Evolutionary conservation across 2,329 filamentous ascomycete genomes (phyloP), one percentile per base, ranked within the genome.

Genomic region (Pseudogymnoascus sp.): DNA sequence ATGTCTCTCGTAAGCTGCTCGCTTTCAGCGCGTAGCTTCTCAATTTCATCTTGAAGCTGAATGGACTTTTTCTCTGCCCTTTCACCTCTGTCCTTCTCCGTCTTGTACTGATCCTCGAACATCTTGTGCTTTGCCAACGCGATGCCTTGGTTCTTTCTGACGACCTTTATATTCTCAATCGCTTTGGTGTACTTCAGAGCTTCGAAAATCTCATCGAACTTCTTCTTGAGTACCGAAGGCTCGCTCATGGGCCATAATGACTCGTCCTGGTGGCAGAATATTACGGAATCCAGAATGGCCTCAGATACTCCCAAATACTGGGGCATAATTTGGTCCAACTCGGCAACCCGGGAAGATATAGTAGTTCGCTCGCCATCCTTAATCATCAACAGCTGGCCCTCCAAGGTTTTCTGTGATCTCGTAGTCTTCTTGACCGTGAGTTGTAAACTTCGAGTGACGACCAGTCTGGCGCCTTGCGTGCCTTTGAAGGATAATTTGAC

Each of bases 241-340:
- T 96, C 91, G 72, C 91, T 95, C 82, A 99, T 87, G 0, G 94
- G 94, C 94, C 94, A 99, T 28, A 97, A 77, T 25, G 93, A 97
- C 69, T 99, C 94, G 73, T 99, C 94, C 73, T 99, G 94, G 72
- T 99, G 94, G 74, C 94, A 99, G 77, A 99, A 99, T 69, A 99
- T 97, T 73, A 99, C 94, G 64, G 89, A 89, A 68, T 97, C 92
- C 25, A 99, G 82, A 63, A 99, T 87, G 11, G 94, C 92, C 63
- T 88, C 87, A 1, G 92, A 94, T 3, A 97, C 94, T 38, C 94
- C 94, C 0, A 99, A 82, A 67, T 91, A 89, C 68, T 90, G 84
- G 0, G 93, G 92, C 73, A 99, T 88, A 68, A 93, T 84, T 67
- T 87, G 82, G 73, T 97, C 90, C 35, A 97, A 81, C 69, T 97